Evolutionary conservation across 352 stramenopile genomes (phyloP), one percentile per base, ranked within the genome.

Genomic region (Aphanomyces astaci): DNA sequence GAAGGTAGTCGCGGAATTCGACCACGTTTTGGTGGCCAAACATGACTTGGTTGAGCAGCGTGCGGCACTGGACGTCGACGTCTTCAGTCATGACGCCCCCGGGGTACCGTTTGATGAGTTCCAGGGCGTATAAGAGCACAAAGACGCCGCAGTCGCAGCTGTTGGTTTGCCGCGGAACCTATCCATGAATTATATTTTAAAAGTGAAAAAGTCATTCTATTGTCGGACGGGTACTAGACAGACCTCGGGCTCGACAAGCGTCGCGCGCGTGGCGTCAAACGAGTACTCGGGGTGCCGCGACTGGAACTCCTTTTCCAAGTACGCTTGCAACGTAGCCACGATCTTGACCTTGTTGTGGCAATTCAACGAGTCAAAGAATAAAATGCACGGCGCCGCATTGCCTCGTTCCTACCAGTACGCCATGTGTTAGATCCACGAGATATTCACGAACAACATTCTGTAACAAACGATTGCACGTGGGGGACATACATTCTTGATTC

Each of bases 321-420:
- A 98, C 53, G 84, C 82, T 9, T 80, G 78, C 28, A 98, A 73
- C 56, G 90, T 84, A 24, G 71, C 80, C 4, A 78, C 78, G 54
- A 98, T 88, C 66, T 82, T 90, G 31, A 89, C 87, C 74, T 97
- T 97, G 56, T 79, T 84, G 71, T 98, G 95, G 66, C 89, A 96
- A n/a, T 84, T 87, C 46, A 98, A 78, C 46, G 94, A 98, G 75
- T 98, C 95, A 48, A 98, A 78, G 75, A 98, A 98, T 9, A 98
- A 78, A 46, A 98, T 76, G 68, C 90, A 96, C 19, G 78, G 78
- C 49, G 49, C 32, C 4, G 11, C 31, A n/a, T n/a, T 59, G 22
- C 11, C 24, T 15, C 36, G 2, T 3, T 59, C 22, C 51, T 33
- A 33, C 46, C 1, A 55, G 48, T 46, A 46, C 9, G 39, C 39